These are phyloP conservation scores for Thymus mandschuricus DNA, from an alignment of 257 asterid species.

Conservation along the genomic window DNA sequence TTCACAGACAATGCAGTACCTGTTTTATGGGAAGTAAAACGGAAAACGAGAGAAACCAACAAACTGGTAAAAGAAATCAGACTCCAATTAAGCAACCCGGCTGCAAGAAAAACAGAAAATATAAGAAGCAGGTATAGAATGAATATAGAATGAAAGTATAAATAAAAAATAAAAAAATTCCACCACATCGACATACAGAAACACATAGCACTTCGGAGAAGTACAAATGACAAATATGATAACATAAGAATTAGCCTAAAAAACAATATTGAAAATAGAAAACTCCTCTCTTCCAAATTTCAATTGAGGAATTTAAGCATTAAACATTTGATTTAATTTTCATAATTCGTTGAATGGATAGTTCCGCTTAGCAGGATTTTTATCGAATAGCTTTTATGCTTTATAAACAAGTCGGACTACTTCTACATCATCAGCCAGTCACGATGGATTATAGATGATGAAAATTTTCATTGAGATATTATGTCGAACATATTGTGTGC, in stretches of 20 bases:
- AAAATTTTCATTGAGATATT: no score
- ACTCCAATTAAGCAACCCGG: conserved; percentile 87
- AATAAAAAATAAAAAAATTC: background rate
- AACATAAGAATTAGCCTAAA: background rate
- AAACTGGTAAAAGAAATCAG: conserved; percentile 73
- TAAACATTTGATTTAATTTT: no score
- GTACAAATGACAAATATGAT: background rate
- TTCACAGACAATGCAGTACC: conserved; percentile 47
- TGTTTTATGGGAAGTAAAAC: conserved; percentile 60
- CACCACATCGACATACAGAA: conserved; percentile 14
- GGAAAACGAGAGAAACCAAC: conserved; percentile 70
- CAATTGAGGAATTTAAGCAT: no score
- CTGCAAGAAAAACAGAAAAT: conserved; percentile 49
- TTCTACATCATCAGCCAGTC: no score
- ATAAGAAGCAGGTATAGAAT: background rate
- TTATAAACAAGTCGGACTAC: no score
- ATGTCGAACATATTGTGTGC: no score
- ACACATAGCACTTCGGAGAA: background rate
- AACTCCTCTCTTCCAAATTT: no score
- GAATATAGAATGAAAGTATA: background rate
- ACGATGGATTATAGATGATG: no score
- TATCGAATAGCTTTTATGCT: no score
- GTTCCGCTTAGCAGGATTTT: no score
- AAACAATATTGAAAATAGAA: background rate
- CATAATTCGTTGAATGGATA: no score